Base-by-base conservation (phyloP, 164 flowering plant genomes). In the Buxus sempervirens region DNA sequence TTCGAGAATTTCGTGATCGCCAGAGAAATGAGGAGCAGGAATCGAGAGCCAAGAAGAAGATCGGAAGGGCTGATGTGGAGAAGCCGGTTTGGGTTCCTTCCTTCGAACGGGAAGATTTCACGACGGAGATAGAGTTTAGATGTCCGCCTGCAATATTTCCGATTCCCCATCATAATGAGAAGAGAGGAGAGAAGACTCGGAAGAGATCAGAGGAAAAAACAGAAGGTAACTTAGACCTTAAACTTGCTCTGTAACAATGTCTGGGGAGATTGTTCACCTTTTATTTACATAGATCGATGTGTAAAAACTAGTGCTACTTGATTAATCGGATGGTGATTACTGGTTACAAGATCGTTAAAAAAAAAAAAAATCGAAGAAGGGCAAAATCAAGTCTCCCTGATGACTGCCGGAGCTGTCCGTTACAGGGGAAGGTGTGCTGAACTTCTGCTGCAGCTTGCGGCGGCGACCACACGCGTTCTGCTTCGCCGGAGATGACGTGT, bases 21-120 rank as follows among this genome's bases (percentile, higher is more conserved):
- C 22, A 5, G 38, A 65, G 62, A 59, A 26, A 12, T 0, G 77
- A 76, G 66, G n/a, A 45, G 38, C 13, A 5, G 12, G 70, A 72
- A 24, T 6, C 14, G 63, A 65, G 62, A 54, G 63, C 21, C 24
- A 66, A n/a, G 57, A 67, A 58, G 23, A 45, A 45, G 51, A 45
- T 45, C 13, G 12, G 51, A 15, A 45, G 13, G 51, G 51, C 13
- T 10, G 54, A 62, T 22, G 65, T 24, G 15, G 54, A 62, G 26
- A 62, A 41, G 24, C 13, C 54, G 54, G 20, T 42, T 24, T 62
- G 65, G 65, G 51, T 45, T 45, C 65, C 65, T 9, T 22, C 28
- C 54, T 62, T 62, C 28, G 32, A 62, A 48, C 22, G 54, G 54
- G 20, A 45, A 62, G 65, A 62, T 24, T 62, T 62, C 18, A 23